Conservation (phyloP, 805 yeast genomes). For the Cephaloascus albidus region DNA sequence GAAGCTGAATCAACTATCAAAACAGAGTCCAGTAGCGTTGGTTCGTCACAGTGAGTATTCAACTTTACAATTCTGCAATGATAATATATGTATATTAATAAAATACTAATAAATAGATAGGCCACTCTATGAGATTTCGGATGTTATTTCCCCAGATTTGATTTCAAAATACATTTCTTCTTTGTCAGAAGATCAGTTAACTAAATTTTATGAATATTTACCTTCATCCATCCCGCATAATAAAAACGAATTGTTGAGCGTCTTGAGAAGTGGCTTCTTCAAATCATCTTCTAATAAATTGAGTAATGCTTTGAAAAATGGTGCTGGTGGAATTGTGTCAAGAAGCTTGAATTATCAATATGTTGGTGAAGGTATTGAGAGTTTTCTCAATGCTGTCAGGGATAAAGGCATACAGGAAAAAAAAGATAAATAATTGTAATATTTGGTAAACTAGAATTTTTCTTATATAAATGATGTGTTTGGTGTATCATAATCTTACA, state of each 20-base stretch:
- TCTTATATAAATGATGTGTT: too few relatives aligned
- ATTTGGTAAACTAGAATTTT: too few relatives aligned
- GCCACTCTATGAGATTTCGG: conserved; percentile 22
- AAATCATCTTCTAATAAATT: conserved; percentile 30
- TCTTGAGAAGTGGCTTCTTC: conserved; percentile 40
- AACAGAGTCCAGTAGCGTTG: too few relatives aligned
- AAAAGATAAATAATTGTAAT: too few relatives aligned
- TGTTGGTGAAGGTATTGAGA: conserved; percentile 45
- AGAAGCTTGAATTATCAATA: conserved; percentile 39
- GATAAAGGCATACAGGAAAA: conserved; percentile 11
- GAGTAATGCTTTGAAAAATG: conserved; percentile 30
- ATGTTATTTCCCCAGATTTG: conserved; percentile 20
- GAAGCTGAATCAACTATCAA: too few relatives aligned
- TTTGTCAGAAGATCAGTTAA: conserved; percentile 23
- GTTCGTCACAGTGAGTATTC: too few relatives aligned
- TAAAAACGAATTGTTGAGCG: conserved; percentile 26
- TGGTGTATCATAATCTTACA: too few relatives aligned
- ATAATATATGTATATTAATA: too few relatives aligned
- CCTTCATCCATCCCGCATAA: conserved; percentile 31
- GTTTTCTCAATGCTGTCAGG: conserved; percentile 35
- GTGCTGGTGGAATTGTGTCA: conserved; percentile 41
- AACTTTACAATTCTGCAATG: too few relatives aligned
- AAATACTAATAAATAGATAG: conserved; percentile 2
- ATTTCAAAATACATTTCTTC: conserved; percentile 21
- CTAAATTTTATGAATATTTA: conserved; percentile 23